These are phyloP conservation scores for Leptographium flavum DNA, from an alignment of 2,329 filamentous ascomycete genomes.

Conservation along the genomic window DNA sequence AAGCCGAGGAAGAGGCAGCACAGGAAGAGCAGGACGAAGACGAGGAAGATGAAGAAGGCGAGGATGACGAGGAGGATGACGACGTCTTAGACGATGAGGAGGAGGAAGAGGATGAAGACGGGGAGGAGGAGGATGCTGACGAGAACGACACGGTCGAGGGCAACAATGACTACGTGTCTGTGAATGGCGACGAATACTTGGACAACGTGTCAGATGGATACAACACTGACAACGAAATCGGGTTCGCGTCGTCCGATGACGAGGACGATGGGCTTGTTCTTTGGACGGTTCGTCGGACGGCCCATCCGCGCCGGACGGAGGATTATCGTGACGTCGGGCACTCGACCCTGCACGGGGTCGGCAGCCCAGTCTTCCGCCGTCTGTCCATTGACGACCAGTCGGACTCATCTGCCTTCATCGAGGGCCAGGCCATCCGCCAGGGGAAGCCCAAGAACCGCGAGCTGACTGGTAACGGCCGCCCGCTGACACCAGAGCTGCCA, in stretches of 20 bases:
- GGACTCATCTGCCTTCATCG: constrained; percentile 46
- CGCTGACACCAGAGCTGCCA: constrained; percentile 67
- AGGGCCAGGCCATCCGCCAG: constrained; percentile 23
- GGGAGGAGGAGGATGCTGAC: constrained; percentile 16
- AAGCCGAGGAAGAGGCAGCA: constrained; percentile 79
- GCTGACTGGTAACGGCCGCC: constrained; percentile 40
- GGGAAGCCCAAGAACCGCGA: constrained; percentile 20
- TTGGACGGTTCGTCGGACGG: constrained; percentile 33
- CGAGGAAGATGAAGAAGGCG: constrained; percentile 32
- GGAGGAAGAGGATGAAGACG: constrained; percentile 24
- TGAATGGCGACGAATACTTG: constrained; percentile 37
- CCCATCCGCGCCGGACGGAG: background rate
- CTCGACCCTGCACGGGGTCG: constrained; percentile 22
- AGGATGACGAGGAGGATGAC: constrained; percentile 35
- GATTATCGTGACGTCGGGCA: constrained; percentile 14
- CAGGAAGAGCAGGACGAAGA: constrained; percentile 56
- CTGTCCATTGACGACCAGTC: constrained; percentile 28
- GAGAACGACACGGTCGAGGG: constrained; percentile 36
- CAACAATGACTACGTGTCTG: constrained; percentile 23
- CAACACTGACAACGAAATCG: constrained; percentile 58
- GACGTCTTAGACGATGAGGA: constrained; percentile 36
- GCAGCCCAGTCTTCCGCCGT: constrained; percentile 20
- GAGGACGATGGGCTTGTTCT: constrained; percentile 54
- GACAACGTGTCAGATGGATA: constrained; percentile 50
- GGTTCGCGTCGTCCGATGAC: constrained; percentile 55